Evolutionary conservation across 1,284 basidiomycete species (phyloP).

Genomic region (Megacollybia platyphylla): DNA sequence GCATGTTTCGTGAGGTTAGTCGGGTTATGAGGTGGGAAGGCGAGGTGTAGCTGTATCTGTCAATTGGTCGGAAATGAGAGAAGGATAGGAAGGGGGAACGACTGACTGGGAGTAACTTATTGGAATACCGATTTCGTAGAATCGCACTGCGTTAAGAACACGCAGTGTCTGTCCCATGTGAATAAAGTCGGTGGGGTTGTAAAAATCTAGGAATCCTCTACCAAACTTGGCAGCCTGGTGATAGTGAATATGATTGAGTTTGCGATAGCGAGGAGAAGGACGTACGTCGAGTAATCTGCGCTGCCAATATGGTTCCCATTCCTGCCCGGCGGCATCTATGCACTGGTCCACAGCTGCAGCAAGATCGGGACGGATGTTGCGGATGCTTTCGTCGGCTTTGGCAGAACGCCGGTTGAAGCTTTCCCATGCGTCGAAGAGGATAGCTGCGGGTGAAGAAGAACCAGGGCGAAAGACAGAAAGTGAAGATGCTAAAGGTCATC

Average conservation of each 20-base stretch:
- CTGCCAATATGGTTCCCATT: constrained; percentile 89
- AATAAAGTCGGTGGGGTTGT: constrained; percentile 86
- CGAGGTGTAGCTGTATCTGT: constrained; percentile 67
- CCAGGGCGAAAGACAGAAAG: constrained; percentile 85
- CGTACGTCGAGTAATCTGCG: constrained; percentile 71
- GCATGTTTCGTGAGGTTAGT: constrained; percentile 79
- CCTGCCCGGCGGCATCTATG: constrained; percentile 86
- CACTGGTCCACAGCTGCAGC: constrained; percentile 85
- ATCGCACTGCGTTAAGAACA: constrained; percentile 89
- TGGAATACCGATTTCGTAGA: constrained; percentile 88
- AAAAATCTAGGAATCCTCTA: constrained; percentile 83
- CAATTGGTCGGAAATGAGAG: constrained; percentile 1
- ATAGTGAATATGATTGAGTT: constrained; percentile 5
- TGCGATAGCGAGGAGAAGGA: neutral
- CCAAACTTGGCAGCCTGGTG: constrained; percentile 88
- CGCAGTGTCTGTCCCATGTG: constrained; percentile 86
- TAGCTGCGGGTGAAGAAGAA: constrained; percentile 84
- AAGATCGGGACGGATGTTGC: constrained; percentile 79
- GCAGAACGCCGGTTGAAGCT: constrained; percentile 76
- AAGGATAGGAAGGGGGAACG: neutral
- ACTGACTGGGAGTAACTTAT: constrained; percentile 82
- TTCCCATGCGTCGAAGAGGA: constrained; percentile 87
- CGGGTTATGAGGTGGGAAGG: constrained; percentile 73
- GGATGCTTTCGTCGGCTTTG: constrained; percentile 88
- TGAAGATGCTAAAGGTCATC: constrained; percentile 48